phyloP scores from a whole-genome alignment of 805 yeast genomes.

The Ogataea naganishii region DNA sequence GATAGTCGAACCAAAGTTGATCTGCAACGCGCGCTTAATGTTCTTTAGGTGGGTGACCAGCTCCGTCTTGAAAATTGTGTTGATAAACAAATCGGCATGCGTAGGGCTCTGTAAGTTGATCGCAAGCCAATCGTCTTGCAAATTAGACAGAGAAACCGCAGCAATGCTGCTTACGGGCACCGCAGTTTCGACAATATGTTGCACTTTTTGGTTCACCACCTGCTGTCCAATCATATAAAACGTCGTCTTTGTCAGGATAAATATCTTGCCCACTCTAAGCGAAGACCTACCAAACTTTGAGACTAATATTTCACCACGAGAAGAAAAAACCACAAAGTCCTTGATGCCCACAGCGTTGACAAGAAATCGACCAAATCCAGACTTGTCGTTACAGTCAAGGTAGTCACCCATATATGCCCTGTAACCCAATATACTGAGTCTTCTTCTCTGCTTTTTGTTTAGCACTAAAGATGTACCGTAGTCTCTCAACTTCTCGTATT shows the following conservation, averaged over 20 bases:
- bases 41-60: slow-evolving; percentile 65
- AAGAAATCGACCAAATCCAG: slow-evolving; percentile 68
- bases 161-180: slow-evolving; percentile 53
- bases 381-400: slow-evolving; percentile 65
- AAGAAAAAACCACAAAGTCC: slow-evolving; percentile 68
- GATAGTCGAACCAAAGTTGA: slow-evolving; percentile 64
- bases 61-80: slow-evolving; percentile 84
- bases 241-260: slow-evolving; percentile 54
- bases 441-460: slow-evolving; percentile 80
- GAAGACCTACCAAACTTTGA: slow-evolving; percentile 93
- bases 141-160: slow-evolving; percentile 58
- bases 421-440: slow-evolving; percentile 78
- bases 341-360: slow-evolving; percentile 59
- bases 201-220: slow-evolving; percentile 45
- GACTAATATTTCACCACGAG: slow-evolving; percentile 70
- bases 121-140: slow-evolving; percentile 93
- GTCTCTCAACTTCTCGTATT: slow-evolving; percentile 78
- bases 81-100: slow-evolving; percentile 73
- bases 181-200: slow-evolving; percentile 53
- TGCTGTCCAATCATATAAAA: slow-evolving; percentile 70
- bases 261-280: slow-evolving; percentile 61
- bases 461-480: slow-evolving; percentile 65
- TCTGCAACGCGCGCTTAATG: slow-evolving; percentile 45
- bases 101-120: slow-evolving; percentile 43
- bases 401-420: slow-evolving; percentile 95